Percentiles rank a stretch among this genome's conserved stretches.
phyloP scores from a whole-genome alignment of 2,329 filamentous ascomycete species.

The Diplodia mutila region DNA sequence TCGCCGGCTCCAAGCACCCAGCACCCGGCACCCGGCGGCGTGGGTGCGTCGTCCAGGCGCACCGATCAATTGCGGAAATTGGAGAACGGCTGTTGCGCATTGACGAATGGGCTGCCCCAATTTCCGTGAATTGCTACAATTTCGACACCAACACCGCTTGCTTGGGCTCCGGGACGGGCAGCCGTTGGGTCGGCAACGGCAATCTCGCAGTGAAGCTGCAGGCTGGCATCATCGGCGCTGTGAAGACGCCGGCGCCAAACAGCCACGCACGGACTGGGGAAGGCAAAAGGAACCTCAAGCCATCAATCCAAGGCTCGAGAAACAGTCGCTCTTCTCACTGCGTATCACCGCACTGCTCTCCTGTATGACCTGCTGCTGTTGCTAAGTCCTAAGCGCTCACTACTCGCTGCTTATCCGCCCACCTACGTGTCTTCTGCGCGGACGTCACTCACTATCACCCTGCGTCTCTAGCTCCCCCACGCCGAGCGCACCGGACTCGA shows the following conservation, averaged over 20 bases:
- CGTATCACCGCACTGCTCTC: conserved; percentile 1
- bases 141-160: background rate
- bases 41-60: no score
- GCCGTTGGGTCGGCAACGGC: conserved; percentile 11
- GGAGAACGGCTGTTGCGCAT: background rate
- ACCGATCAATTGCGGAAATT: conserved; percentile 20
- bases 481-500: background rate
- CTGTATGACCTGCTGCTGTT: conserved; percentile 18
- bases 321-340: background rate
- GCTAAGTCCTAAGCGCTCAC: background rate
- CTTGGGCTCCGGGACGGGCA: conserved; percentile 11
- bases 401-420: conserved; percentile 18
- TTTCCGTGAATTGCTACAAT: conserved; percentile 8
- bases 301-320: conserved; percentile 15
- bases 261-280: conserved; percentile 22
- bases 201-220: conserved; percentile 1
- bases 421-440: conserved; percentile 5
- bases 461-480: conserved; percentile 17
- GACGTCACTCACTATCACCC: conserved; percentile 19
- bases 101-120: conserved; percentile 15
- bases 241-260: conserved; percentile 1
- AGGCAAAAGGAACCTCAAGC: conserved; percentile 21
- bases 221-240: conserved; percentile 16
- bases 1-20: background rate
- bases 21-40: conserved; percentile 14